These are phyloP conservation scores for Erucastrum elatum DNA, from an alignment of 345 rosid species.

Conservation along the genomic window DNA sequence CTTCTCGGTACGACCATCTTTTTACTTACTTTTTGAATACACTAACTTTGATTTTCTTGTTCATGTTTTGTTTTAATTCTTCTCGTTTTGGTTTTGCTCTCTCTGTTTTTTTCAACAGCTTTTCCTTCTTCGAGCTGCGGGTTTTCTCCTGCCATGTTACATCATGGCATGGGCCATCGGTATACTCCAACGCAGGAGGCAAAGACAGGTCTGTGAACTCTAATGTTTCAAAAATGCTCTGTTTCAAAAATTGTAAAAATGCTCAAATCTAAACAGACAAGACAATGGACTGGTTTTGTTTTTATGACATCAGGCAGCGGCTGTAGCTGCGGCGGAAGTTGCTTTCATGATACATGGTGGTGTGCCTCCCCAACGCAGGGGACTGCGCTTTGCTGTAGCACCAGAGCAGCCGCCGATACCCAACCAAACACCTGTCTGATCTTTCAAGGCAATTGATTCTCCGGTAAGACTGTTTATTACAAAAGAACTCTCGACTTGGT, in stretches of 20 bases:
- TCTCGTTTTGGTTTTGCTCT: background rate
- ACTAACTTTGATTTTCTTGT: slow-evolving; percentile 6
- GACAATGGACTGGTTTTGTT: background rate
- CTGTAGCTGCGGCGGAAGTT: slow-evolving; percentile 82
- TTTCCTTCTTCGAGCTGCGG: slow-evolving; percentile 88
- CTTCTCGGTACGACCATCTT: slow-evolving; percentile 66
- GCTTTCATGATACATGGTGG: slow-evolving; percentile 83
- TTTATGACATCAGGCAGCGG: slow-evolving; percentile 71
- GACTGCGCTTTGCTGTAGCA: slow-evolving; percentile 69
- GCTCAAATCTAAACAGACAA: slow-evolving; percentile 1
- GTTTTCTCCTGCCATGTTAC: slow-evolving; percentile 96
- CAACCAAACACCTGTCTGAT: slow-evolving; percentile 25
- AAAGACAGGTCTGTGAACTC: slow-evolving; percentile 65
- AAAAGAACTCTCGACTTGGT: slow-evolving; percentile 10
- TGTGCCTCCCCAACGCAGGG: slow-evolving; percentile 53
- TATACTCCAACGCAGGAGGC: slow-evolving; percentile 86
- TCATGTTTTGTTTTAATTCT: background rate
- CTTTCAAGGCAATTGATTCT: slow-evolving; percentile 7
- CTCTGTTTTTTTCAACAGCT: slow-evolving; percentile 50
- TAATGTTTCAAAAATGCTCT: background rate
- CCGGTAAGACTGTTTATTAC: background rate
- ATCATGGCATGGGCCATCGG: slow-evolving; percentile 99
- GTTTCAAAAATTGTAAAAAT: background rate
- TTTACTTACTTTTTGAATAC: background rate
- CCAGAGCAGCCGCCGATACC: slow-evolving; percentile 56